phyloP scores from a whole-genome alignment of 805 yeast species.

The Saturnispora serradocipensis region DNA sequence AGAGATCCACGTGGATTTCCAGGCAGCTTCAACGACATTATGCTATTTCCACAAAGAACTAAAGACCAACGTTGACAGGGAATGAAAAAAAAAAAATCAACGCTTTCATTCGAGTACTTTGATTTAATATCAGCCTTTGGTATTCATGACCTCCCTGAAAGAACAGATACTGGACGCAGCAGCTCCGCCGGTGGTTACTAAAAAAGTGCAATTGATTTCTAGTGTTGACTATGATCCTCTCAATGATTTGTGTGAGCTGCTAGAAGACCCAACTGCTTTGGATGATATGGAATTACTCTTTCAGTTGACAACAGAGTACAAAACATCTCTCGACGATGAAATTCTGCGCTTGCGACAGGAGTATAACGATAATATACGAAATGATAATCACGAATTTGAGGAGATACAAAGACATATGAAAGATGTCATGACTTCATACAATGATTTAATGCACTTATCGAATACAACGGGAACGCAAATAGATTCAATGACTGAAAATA shows the following conservation, averaged over 20 bases:
- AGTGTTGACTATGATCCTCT: conserved; percentile 41
- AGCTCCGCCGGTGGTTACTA: background rate
- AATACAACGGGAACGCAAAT: conserved; percentile 51
- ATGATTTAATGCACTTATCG: conserved; percentile 40
- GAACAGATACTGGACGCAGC: conserved; percentile 17
- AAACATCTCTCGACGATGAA: conserved; percentile 37
- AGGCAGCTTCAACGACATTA: conserved; percentile 88
- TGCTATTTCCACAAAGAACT: background rate
- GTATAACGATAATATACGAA: conserved; percentile 21
- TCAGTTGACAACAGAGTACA: conserved; percentile 42
- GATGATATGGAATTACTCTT: conserved; percentile 42
- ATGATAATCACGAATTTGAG: conserved; percentile 13
- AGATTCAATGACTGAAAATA: conserved; percentile 62
- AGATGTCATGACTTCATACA: conserved; percentile 35
- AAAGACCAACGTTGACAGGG: background rate
- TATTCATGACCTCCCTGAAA: conserved; percentile 5
- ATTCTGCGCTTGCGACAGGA: conserved; percentile 32
- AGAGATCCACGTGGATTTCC: conserved; percentile 88
- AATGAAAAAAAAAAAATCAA: background rate
- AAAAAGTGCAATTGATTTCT: background rate
- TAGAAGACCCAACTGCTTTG: conserved; percentile 43
- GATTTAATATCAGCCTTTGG: background rate
- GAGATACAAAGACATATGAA: conserved; percentile 29
- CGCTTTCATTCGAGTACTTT: background rate
- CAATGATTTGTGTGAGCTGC: conserved; percentile 40